These are phyloP conservation scores for Dioscorea dumetorum DNA, from an alignment of 106 monocot genomes.

Conservation along the genomic window DNA sequence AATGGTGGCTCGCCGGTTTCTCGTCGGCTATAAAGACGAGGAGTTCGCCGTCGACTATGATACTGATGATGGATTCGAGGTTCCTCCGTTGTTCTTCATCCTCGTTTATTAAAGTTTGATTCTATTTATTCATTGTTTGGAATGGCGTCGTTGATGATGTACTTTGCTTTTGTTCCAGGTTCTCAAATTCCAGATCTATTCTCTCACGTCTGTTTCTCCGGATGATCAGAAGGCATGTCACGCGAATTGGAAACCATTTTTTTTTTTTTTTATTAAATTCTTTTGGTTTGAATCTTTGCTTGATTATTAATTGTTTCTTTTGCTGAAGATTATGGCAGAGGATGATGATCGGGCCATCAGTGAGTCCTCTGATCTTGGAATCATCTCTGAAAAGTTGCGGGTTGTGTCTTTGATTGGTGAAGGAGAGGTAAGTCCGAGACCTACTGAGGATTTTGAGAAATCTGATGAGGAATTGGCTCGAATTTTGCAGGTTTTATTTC, in stretches of 20 bases:
- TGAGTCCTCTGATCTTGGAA: constrained; percentile 53
- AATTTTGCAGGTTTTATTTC: constrained; percentile 43
- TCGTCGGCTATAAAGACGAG: constrained; percentile 38
- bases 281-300: background rate
- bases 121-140: background rate
- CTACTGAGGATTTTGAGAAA: constrained; percentile 7
- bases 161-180: constrained; percentile 26
- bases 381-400: constrained; percentile 49
- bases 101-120: too few relatives aligned
- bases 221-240: constrained; percentile 66
- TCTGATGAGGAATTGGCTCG: constrained; percentile 85
- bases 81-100: background rate
- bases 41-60: constrained; percentile 63
- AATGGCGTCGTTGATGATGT: background rate
- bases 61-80: constrained; percentile 73
- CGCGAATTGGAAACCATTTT: background rate
- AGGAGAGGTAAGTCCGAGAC: constrained; percentile 2
- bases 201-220: constrained; percentile 73
- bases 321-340: constrained; percentile 42
- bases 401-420: constrained; percentile 42
- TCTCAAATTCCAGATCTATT: constrained; percentile 84
- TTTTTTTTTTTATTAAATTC: background rate
- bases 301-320: background rate
- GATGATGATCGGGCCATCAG: constrained; percentile 29
- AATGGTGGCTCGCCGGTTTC: constrained; percentile 73